Conservation (phyloP, 768 basidiomycete genomes). For the Tulasnella sp. region DNA sequence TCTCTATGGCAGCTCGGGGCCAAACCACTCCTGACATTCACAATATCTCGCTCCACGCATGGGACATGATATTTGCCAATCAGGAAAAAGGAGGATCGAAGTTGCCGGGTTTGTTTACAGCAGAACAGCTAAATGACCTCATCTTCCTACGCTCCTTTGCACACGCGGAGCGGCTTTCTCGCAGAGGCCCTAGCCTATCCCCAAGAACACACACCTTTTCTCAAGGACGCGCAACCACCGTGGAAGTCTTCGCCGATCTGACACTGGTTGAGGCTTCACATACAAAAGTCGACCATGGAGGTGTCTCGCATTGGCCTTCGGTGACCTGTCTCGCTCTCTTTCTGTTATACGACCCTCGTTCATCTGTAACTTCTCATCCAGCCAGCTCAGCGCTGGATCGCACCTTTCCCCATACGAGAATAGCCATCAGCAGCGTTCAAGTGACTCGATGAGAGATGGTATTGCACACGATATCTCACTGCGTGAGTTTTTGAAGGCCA, state of each 20-base stretch:
- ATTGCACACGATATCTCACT: background rate
- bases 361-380: background rate
- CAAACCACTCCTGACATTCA: background rate
- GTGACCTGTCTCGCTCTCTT: background rate
- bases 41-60: background rate
- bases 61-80: background rate
- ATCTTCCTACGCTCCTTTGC: background rate
- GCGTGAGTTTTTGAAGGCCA: background rate
- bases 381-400: background rate
- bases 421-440: background rate
- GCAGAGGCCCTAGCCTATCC: background rate
- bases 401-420: background rate
- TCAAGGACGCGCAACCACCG: background rate
- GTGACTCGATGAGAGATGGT: background rate
- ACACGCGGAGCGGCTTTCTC: conserved; percentile 13
- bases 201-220: background rate
- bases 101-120: conserved; percentile 4
- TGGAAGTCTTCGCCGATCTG: background rate
- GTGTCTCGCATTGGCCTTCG: conserved; percentile 1
- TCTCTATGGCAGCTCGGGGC: background rate
- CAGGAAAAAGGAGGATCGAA: background rate
- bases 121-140: background rate
- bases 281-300: conserved; percentile 1
- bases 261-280: background rate
- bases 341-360: background rate